Evolutionary conservation across 805 yeast species (phyloP), one percentile per base, ranked within the genome.

Genomic region (Wickerhamiella musiphila): DNA sequence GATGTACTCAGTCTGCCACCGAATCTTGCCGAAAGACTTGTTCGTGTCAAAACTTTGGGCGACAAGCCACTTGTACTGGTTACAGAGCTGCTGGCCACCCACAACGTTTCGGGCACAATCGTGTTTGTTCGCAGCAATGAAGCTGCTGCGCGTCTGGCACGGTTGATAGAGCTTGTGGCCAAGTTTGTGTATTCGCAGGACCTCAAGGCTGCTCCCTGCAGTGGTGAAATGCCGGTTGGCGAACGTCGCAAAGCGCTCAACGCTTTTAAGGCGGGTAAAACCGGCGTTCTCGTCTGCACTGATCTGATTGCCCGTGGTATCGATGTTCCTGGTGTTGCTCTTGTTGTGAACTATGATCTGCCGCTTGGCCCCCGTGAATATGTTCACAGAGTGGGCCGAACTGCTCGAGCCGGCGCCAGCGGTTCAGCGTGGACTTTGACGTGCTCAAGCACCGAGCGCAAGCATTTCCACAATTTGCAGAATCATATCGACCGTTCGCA

Each of bases 231-330:
- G 36, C 46, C 52, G 1, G 35, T 47, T 2, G 53, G 58, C 8
- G 61, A 66, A 18, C 67, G 90, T 28, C 56, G 61, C 29, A 66
- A 67, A 41, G 57, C 73, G 1, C 58, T 90, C 34, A 61, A 66
- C 25, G 62, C 63, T 5, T 84, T 90, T 47, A 60, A 68, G 10
- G 45, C 50, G 2, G 72, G 71, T 12, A 60, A 65, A 1, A 56
- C 70, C 29, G 57, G 63, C 26, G 48, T 82, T 23, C 23, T 60
- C 68, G 51, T 73, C 67, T 37, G 83, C 17, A 90, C 98, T 0
- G 99, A 90, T 56, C 62, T 90, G 44, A 77, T 90, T 52, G 78
- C 95, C n/a, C 73, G 99, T 56, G 99, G 99, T 58, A 68, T 90
- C 31, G 94, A 86, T 55, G 65, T 90, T 28, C 56, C 65, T 11